These are phyloP conservation scores for Sporobolomyces pararoseus DNA, from an alignment of 768 basidiomycete genomes.

Conservation along the genomic window DNA sequence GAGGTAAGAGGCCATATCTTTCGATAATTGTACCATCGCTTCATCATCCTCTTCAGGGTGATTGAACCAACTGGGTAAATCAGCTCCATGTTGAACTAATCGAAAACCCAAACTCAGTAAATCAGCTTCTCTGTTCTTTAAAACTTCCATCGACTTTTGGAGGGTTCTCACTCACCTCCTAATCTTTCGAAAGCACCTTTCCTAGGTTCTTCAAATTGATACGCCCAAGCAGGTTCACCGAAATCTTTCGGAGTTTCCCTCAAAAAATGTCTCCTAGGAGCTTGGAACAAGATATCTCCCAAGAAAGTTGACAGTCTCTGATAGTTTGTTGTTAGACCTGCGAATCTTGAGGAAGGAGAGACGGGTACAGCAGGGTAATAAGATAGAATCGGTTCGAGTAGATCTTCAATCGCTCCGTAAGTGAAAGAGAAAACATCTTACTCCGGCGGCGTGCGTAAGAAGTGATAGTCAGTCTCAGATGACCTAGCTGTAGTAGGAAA, in stretches of 20 bases:
- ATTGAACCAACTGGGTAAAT: conserved; percentile 32
- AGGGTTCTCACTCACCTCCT: conserved; percentile 21
- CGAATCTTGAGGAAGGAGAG: conserved; percentile 44
- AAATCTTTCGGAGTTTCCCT: conserved; percentile 42
- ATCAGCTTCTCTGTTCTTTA: not conserved
- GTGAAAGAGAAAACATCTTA: conserved; percentile 36
- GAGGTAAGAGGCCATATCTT: conserved; percentile 37
- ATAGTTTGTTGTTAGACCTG: conserved; percentile 51
- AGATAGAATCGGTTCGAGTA: conserved; percentile 36
- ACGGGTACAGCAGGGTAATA: conserved; percentile 55
- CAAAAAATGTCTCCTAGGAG: conserved; percentile 35
- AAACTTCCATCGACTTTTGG: not conserved
- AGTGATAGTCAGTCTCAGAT: too few relatives aligned
- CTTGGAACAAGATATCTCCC: conserved; percentile 47
- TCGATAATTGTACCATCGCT: conserved; percentile 12
- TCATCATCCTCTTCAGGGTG: conserved; percentile 24
- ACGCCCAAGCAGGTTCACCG: conserved; percentile 39
- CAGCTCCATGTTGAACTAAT: conserved; percentile 36
- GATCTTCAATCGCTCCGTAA: conserved; percentile 32
- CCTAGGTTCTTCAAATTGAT: conserved; percentile 12
- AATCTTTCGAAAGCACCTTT: conserved; percentile 14
- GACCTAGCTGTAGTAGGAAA: not conserved
- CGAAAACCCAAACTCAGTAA: not conserved
- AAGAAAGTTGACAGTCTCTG: conserved; percentile 52
- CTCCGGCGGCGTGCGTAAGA: not conserved